Conservation (phyloP, 352 stramenopile genomes). For the Aphanomyces euteiches region DNA sequence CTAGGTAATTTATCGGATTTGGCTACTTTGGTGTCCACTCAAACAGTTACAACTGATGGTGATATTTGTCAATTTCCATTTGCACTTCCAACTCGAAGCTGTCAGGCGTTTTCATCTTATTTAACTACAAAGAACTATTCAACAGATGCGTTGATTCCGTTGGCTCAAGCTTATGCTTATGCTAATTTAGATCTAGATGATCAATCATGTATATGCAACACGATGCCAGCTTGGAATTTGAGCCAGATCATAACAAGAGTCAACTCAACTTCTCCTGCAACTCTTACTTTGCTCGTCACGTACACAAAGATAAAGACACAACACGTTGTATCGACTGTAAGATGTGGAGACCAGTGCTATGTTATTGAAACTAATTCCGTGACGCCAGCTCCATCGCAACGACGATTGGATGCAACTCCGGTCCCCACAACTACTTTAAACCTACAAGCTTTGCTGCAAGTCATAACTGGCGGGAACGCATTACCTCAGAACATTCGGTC, state of each 20-base stretch:
- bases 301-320: conserved; percentile 26
- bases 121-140: conserved; percentile 5
- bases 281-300: not conserved
- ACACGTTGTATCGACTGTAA: not conserved
- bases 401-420: too few relatives aligned
- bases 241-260: not conserved
- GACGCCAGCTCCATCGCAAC: not conserved
- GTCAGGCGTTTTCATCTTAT: conserved; percentile 1
- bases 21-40: not conserved
- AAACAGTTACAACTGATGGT: not conserved
- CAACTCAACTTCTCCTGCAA: not conserved
- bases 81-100: not conserved
- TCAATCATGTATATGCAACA: conserved; percentile 15
- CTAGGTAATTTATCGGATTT: not conserved
- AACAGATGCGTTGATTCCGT: not conserved
- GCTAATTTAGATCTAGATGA: not conserved
- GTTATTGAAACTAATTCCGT: not conserved
- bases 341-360: conserved; percentile 9
- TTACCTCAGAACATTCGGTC: too few relatives aligned
- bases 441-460: too few relatives aligned
- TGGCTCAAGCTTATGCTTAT: conserved; percentile 5
- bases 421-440: too few relatives aligned
- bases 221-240: conserved; percentile 15
- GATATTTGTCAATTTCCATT: conserved; percentile 15
- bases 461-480: too few relatives aligned